Percentiles rank a stretch among this genome's conserved stretches.
phyloP scores from a whole-genome alignment of 495 filamentous ascomycete genomes.

The Wilcoxina mikolae region DNA sequence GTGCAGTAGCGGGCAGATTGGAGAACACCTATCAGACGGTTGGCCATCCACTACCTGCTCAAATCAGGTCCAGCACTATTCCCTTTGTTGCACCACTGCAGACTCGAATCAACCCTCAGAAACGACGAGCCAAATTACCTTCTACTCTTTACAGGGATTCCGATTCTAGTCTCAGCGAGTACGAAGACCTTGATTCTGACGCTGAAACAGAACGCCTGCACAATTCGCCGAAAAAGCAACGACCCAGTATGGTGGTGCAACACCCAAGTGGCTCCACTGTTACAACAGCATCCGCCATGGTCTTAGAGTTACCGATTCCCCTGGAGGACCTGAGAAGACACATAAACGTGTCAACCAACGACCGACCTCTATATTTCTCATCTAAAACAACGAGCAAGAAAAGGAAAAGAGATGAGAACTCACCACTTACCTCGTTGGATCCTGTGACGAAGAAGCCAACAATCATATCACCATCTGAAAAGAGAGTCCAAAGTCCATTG shows the following conservation, averaged over 20 bases:
- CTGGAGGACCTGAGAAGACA: not conserved
- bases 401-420: conserved; percentile 27
- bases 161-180: conserved; percentile 76
- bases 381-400: conserved; percentile 26
- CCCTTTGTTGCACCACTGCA: not conserved
- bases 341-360: not conserved
- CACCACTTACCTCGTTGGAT: not conserved
- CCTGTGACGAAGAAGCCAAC: not conserved
- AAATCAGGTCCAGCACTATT: conserved; percentile 16
- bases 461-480: too few species aligned
- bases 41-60: not conserved
- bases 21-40: conserved; percentile 16
- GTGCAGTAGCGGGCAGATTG: conserved; percentile 17
- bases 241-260: conserved; percentile 22
- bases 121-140: conserved; percentile 27
- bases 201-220: conserved; percentile 93
- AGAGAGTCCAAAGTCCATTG: too few species aligned
- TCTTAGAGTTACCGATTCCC: conserved; percentile 17
- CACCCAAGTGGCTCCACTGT: conserved; percentile 17
- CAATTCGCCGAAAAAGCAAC: conserved; percentile 64
- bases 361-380: not conserved
- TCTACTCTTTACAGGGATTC: conserved; percentile 22
- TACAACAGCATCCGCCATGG: conserved; percentile 21
- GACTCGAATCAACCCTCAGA: not conserved
- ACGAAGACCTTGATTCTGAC: conserved; percentile 92